phyloP scores from a whole-genome alignment of 345 rosid species.

The Mallotus nudiflorus region DNA sequence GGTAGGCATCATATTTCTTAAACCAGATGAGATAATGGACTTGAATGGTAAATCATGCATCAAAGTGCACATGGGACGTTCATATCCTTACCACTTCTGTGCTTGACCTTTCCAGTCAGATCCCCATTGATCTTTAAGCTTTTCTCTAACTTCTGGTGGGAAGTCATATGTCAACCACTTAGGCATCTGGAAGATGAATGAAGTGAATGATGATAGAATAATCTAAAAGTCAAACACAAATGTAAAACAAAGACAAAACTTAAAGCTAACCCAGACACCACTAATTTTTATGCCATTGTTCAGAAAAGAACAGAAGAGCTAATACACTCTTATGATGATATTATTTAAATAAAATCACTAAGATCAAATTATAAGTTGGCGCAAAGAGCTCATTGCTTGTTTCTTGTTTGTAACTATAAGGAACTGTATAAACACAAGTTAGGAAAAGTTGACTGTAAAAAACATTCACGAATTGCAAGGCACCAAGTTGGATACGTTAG shows the following conservation, averaged over 20 bases:
- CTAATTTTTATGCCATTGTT: neutral
- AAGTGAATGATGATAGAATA: neutral
- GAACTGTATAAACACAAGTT: neutral
- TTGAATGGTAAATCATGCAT: neutral
- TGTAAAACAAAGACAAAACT: neutral
- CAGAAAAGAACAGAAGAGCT: neutral
- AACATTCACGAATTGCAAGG: neutral
- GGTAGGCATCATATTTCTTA: neutral
- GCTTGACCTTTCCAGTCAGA: conserved; percentile 98
- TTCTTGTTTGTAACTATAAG: no score
- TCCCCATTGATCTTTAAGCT: conserved; percentile 79
- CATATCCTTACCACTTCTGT: conserved; percentile 75
- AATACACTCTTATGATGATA: neutral
- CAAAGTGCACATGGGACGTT: neutral
- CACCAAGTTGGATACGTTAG: neutral
- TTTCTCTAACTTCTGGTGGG: conserved; percentile 86
- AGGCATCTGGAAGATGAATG: conserved; percentile 52
- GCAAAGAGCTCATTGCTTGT: neutral
- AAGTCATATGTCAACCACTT: conserved; percentile 89
- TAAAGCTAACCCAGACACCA: neutral
- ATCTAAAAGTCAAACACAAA: neutral
- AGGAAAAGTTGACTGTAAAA: neutral
- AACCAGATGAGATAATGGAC: neutral
- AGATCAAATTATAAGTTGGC: neutral
- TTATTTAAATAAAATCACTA: neutral